These are phyloP conservation scores for Auxenochlorella pyrenoidosa DNA, from an alignment of 139 green algal genomes.

Conservation along the genomic window DNA sequence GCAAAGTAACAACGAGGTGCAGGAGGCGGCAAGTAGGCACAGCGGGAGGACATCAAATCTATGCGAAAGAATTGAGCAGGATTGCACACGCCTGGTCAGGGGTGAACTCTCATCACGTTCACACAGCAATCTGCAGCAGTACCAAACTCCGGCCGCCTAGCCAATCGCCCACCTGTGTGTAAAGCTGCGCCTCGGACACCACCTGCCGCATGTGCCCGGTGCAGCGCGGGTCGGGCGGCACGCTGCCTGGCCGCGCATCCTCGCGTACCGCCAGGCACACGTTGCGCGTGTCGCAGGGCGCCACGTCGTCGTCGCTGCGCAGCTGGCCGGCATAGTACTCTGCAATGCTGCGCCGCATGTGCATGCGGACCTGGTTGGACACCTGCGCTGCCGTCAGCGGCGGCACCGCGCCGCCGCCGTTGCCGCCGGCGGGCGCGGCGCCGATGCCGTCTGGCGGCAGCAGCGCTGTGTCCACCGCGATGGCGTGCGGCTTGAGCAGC, in stretches of 20 bases:
- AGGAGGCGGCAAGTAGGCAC: neutral
- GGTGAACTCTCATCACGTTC: neutral
- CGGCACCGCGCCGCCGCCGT: neutral
- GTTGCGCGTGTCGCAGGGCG: conserved; percentile 58
- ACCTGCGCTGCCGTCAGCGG: conserved; percentile 58
- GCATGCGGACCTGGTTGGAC: conserved; percentile 79
- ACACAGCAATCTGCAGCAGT: neutral
- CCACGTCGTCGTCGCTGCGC: conserved; percentile 76
- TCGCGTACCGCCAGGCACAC: conserved; percentile 48
- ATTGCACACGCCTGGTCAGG: neutral
- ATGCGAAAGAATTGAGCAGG: neutral
- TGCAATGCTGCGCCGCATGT: conserved; percentile 22
- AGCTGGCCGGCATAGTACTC: conserved; percentile 77
- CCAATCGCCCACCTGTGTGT: conserved; percentile 63
- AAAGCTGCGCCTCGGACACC: conserved; percentile 65
- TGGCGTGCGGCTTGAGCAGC: conserved; percentile 31
- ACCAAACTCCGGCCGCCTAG: neutral
- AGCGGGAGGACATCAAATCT: neutral
- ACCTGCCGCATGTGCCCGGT: conserved; percentile 49
- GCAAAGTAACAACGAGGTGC: neutral
- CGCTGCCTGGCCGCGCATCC: conserved; percentile 25
- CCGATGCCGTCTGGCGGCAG: conserved; percentile 33
- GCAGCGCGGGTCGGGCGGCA: conserved; percentile 38
- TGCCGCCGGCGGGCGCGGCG: neutral
- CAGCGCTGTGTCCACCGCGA: conserved; percentile 39